Evolutionary conservation across 805 yeast species (phyloP).

Genomic region (Kuraishia capsulata): DNA sequence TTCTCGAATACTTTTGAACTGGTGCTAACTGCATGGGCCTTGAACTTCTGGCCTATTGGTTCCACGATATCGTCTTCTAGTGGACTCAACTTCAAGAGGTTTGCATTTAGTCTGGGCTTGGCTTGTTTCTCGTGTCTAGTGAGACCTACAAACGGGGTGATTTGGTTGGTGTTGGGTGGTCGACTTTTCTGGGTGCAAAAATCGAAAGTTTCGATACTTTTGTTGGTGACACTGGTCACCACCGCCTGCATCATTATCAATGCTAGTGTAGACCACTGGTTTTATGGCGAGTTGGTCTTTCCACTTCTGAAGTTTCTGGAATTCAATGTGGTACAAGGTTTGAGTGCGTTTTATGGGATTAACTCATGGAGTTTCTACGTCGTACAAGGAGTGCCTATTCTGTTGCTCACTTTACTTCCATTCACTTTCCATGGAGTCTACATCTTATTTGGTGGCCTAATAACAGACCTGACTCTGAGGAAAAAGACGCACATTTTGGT

Average conservation of each 20-base stretch:
- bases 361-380: conserved; percentile 83
- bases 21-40: conserved; percentile 55
- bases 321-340: conserved; percentile 66
- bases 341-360: conserved; percentile 77
- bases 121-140: conserved; percentile 61
- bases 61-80: conserved; percentile 1
- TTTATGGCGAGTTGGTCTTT: conserved; percentile 45
- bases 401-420: conserved; percentile 61
- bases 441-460: conserved; percentile 6
- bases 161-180: conserved; percentile 64
- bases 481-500: background rate
- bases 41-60: conserved; percentile 56
- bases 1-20: conserved; percentile 82
- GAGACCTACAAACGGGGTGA: conserved; percentile 74
- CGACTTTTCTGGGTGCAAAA: background rate
- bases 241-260: conserved; percentile 26
- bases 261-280: conserved; percentile 42
- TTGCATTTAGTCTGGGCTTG: conserved; percentile 30
- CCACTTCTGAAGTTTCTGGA: conserved; percentile 66
- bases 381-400: conserved; percentile 72
- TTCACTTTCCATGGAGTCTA: conserved; percentile 36
- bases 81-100: conserved; percentile 9
- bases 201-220: conserved; percentile 2
- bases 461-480: background rate
- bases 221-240: conserved; percentile 6